Evolutionary conservation across 352 stramenopile species (phyloP).

Genomic region (Phytophthora foliorum): DNA sequence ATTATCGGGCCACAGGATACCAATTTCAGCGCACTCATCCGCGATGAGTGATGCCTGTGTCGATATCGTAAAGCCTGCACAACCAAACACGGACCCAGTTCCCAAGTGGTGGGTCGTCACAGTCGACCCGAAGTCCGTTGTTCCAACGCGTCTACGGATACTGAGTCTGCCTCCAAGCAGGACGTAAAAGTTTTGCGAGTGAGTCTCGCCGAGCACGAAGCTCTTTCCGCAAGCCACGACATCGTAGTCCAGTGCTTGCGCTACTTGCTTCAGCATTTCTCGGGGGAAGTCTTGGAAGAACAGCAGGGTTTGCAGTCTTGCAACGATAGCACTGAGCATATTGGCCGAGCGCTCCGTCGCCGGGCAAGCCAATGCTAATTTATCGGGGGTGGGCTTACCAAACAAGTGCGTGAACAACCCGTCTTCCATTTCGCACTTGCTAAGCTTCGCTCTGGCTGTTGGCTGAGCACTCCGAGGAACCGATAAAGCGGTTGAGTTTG

Average conservation of each 20-base stretch:
- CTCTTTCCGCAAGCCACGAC: constrained; percentile 70
- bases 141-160: constrained; percentile 62
- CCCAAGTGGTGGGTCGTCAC: constrained; percentile 80
- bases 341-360: constrained; percentile 47
- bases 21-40: constrained; percentile 73
- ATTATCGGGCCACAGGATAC: constrained; percentile 68
- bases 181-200: constrained; percentile 79
- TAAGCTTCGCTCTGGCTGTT: constrained; percentile 19
- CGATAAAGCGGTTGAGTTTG: not conserved
- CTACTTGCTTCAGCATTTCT: constrained; percentile 53
- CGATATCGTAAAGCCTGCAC: constrained; percentile 60
- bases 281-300: constrained; percentile 78
- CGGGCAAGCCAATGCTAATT: constrained; percentile 63
- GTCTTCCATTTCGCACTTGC: constrained; percentile 59
- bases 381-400: constrained; percentile 70
- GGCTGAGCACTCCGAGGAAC: constrained; percentile 13
- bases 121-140: constrained; percentile 57
- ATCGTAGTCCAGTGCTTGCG: constrained; percentile 69
- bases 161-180: constrained; percentile 66
- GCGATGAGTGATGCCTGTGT: constrained; percentile 62
- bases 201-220: constrained; percentile 63
- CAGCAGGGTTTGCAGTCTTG: constrained; percentile 59
- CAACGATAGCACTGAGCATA: constrained; percentile 60
- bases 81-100: constrained; percentile 65
- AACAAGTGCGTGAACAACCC: constrained; percentile 77